Percentiles rank a stretch among this genome's conserved stretches.
These are phyloP conservation scores for Nothopassalora personata DNA, from an alignment of 2,329 filamentous ascomycete species.

Conservation along the genomic window DNA sequence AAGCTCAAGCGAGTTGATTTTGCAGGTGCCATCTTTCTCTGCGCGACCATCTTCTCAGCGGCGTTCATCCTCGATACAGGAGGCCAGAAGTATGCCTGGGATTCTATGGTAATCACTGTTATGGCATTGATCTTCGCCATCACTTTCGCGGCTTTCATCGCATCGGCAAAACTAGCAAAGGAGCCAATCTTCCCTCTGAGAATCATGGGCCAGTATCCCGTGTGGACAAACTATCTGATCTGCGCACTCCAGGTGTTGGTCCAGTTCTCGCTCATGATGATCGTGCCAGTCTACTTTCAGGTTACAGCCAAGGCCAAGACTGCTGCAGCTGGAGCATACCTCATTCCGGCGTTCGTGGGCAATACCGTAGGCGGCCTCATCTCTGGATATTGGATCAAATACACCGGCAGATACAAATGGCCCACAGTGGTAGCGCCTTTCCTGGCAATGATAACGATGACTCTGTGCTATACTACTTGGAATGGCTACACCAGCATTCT, in stretches of 20 bases:
- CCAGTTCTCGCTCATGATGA: conserved; percentile 60
- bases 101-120: conserved; percentile 30
- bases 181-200: conserved; percentile 54
- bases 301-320: conserved; percentile 54
- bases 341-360: conserved; percentile 62
- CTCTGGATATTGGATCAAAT: conserved; percentile 53
- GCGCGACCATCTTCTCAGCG: conserved; percentile 39
- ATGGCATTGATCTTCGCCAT: conserved; percentile 11
- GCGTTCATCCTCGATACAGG: conserved; percentile 48
- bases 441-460: conserved; percentile 48
- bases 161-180: conserved; percentile 18
- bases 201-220: conserved; percentile 49
- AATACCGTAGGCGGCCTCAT: conserved; percentile 61
- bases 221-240: conserved; percentile 51
- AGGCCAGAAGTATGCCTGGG: conserved; percentile 40
- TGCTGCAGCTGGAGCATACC: conserved; percentile 54
- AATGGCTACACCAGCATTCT: conserved; percentile 53
- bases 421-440: conserved; percentile 50
- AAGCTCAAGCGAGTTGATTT: conserved; percentile 55
- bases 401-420: conserved; percentile 56
- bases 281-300: conserved; percentile 65
- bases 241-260: conserved; percentile 51
- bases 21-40: conserved; percentile 48
- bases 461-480: conserved; percentile 53
- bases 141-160: conserved; percentile 16